phyloP scores from a whole-genome alignment of 106 monocot genomes.

The Phalaenopsis equestris region DNA sequence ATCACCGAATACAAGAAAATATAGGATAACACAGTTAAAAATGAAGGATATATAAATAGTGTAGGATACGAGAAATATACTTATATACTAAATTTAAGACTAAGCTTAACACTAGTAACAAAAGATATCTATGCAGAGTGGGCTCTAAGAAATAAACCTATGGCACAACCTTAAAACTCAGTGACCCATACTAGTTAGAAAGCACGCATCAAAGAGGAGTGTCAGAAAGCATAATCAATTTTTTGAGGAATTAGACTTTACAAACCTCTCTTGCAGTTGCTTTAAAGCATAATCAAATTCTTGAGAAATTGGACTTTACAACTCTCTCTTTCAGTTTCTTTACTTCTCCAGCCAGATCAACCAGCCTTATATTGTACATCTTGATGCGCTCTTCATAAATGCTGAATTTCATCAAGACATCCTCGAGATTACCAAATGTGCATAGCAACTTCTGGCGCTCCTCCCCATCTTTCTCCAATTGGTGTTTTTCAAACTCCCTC shows the following conservation, averaged over 20 bases:
- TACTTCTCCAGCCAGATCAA: conserved; percentile 18
- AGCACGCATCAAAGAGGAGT: background rate
- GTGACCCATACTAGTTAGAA: background rate
- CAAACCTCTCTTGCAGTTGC: conserved; percentile 29
- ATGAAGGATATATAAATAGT: background rate
- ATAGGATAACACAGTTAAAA: background rate
- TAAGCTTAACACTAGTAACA: background rate
- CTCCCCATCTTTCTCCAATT: conserved; percentile 37
- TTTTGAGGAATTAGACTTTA: conserved; percentile 5
- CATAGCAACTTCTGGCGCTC: conserved; percentile 27
- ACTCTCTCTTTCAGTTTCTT: conserved; percentile 30
- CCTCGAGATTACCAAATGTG: conserved; percentile 42
- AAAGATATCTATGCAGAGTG: background rate
- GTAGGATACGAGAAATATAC: background rate
- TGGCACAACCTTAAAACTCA: background rate
- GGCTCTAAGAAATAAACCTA: background rate
- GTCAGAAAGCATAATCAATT: conserved; percentile 5
- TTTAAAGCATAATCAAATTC: conserved; percentile 4
- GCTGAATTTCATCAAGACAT: conserved; percentile 31
- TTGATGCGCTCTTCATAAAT: conserved; percentile 14
- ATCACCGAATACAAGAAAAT: background rate
- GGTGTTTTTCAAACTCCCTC: conserved; percentile 56
- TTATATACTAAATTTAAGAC: background rate
- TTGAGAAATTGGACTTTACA: conserved; percentile 9
- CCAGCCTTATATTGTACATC: conserved; percentile 20